Conservation (phyloP, 1,284 basidiomycete genomes). For the Ustilago shanxiensis region DNA sequence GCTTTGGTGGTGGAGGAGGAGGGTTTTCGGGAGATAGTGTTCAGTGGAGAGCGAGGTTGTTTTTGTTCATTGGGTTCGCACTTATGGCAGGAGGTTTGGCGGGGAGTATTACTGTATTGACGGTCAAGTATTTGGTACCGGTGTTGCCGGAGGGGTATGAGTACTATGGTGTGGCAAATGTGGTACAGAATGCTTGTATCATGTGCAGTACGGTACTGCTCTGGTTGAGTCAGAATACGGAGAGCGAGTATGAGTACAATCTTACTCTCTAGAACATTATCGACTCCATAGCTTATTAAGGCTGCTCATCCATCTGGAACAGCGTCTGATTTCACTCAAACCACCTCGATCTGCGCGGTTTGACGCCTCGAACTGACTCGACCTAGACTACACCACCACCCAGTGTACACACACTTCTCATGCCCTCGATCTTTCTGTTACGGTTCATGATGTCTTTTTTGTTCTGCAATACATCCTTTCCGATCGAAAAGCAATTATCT, state of each 20-base stretch:
- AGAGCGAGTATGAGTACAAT: conserved; percentile 88
- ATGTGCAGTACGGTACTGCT: conserved; percentile 90
- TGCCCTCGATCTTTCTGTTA: not conserved
- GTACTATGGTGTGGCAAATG: conserved; percentile 94
- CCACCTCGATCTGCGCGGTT: too few species aligned
- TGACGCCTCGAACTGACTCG: not conserved
- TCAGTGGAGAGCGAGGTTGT: conserved; percentile 88
- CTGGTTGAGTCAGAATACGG: conserved; percentile 86
- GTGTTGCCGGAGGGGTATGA: conserved; percentile 80
- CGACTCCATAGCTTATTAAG: too few species aligned
- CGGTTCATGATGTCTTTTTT: not conserved
- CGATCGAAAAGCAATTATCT: too few species aligned
- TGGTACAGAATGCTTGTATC: conserved; percentile 88
- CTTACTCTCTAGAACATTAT: conserved; percentile 76
- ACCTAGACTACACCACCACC: not conserved
- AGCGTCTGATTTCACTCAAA: too few species aligned
- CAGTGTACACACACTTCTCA: not conserved
- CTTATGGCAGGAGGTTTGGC: conserved; percentile 95
- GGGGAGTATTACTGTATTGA: conserved; percentile 87
- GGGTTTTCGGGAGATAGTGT: conserved; percentile 76
- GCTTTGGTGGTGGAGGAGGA: conserved; percentile 55
- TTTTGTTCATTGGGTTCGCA: conserved; percentile 95
- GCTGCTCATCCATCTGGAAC: too few species aligned
- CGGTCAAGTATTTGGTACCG: conserved; percentile 89
- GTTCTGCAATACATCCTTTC: too few species aligned